Percentiles rank a stretch among this genome's conserved stretches.
Evolutionary conservation across 2,329 filamentous ascomycete species (phyloP).

Genomic region (Fusarium citri): DNA sequence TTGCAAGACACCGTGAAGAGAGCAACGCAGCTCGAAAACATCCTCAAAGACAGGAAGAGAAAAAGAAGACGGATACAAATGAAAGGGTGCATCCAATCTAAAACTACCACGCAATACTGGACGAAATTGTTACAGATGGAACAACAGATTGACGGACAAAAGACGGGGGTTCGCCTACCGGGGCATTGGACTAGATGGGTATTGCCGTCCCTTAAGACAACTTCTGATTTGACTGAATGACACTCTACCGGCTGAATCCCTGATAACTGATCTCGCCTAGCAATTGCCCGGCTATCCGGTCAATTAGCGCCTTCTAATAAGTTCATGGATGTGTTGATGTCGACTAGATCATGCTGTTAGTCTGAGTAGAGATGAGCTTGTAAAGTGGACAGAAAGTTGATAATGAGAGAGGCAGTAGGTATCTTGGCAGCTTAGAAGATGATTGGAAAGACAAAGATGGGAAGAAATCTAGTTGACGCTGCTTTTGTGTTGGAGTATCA

Average conservation of each 20-base stretch:
- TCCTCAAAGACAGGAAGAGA: slow-evolving; percentile 5
- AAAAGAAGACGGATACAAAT: background rate
- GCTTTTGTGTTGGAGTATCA: background rate
- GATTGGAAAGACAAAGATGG: background rate
- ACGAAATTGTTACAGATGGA: slow-evolving; percentile 8
- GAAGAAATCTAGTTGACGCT: background rate
- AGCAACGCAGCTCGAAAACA: slow-evolving; percentile 9
- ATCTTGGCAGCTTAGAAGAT: background rate
- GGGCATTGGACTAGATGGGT: slow-evolving; percentile 19
- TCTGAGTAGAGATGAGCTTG: slow-evolving; percentile 11
- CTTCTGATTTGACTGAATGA: slow-evolving; percentile 28
- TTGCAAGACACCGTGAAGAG: slow-evolving; percentile 10
- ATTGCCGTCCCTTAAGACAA: slow-evolving; percentile 2
- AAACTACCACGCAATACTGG: slow-evolving; percentile 6
- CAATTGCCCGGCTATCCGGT: slow-evolving; percentile 6
- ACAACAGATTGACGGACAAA: slow-evolving; percentile 18
- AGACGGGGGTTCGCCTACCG: slow-evolving; percentile 34
- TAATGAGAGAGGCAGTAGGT: background rate
- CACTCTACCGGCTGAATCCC: slow-evolving; percentile 1
- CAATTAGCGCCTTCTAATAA: slow-evolving; percentile 18
- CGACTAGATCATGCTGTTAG: slow-evolving; percentile 5
- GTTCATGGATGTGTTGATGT: slow-evolving; percentile 1
- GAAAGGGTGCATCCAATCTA: background rate
- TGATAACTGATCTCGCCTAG: slow-evolving; percentile 40
- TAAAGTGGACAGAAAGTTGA: slow-evolving; percentile 21